Base-by-base conservation (phyloP, 495 filamentous ascomycete species). In the Neurospora sp. region DNA sequence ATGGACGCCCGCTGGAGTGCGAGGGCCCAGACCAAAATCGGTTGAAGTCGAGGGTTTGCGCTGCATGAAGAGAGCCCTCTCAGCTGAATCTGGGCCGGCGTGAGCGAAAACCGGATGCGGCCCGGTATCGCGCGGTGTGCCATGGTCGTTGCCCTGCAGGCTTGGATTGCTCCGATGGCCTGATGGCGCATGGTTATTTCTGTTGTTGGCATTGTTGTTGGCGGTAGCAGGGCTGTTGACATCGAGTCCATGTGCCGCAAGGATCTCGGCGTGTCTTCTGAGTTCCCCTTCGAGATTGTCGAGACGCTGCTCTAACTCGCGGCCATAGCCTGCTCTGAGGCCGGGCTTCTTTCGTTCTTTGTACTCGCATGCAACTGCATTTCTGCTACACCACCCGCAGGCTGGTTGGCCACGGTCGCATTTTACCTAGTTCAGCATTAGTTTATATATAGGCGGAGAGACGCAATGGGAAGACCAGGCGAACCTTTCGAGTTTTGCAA, bases 381-480 rank as follows among this genome's bases (percentile, higher is more conserved):
- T 96, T 71, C 92, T 89, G 75, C 85, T 85, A 78, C 94, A 97
- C 93, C 94, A 96, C 61, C 94, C 94, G 81, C 94, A 97, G 72
- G 89, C 89, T 10, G 94, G 94, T 72, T 94, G 92, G 11, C 90
- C 88, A 31, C 93, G 90, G 83, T 96, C 91, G 80, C 91, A 93
- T 85, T 93, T 93, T 68, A 93, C 91, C 85, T 89, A 75, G 12
- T 35, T 35, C 27, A 35, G 14, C 2, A 9, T 65, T 35, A 65
- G 27, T 35, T 4, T 9, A 31, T 31, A 31, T 31, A 31, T 31
- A 35, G 31, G 31, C 31, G 31, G 31, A 35, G 31, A 35, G 31
- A 35, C 31, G 22, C 5, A 14, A 31, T 18, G 53, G 27, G 27
- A 35, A 10, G 14, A 65, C 8, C 14, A 65, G 53, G 14, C 53